Percentiles rank a stretch among this genome's conserved stretches.
Evolutionary conservation across 495 filamentous ascomycete genomes (phyloP).

Genomic region (Penicillium ochrochloron): DNA sequence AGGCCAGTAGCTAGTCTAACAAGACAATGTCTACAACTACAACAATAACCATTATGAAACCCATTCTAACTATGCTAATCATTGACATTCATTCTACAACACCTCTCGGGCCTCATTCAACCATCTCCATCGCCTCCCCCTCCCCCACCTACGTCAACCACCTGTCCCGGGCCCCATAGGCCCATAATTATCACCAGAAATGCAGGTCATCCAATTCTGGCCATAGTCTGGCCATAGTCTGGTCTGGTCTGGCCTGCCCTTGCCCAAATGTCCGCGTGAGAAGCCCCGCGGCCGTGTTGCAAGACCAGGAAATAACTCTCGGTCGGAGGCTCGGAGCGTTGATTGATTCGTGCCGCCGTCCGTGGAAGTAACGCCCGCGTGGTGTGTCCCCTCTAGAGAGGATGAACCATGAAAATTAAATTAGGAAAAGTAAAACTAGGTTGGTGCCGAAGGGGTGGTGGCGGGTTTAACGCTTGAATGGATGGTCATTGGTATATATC

Average conservation of each 20-base stretch:
- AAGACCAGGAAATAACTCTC: slow-evolving; percentile 12
- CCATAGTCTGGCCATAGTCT: slow-evolving; percentile 1
- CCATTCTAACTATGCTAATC: neutral
- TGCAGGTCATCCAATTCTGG: neutral
- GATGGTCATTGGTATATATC: too few species aligned
- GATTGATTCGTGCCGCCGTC: slow-evolving; percentile 23
- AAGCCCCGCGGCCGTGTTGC: neutral
- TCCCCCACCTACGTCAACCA: slow-evolving; percentile 7
- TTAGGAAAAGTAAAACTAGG: slow-evolving; percentile 8
- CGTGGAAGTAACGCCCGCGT: slow-evolving; percentile 8
- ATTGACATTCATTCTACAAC: neutral
- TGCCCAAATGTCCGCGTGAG: neutral
- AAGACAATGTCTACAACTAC: neutral
- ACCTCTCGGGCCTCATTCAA: neutral
- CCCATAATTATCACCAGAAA: neutral
- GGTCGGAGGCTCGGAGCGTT: slow-evolving; percentile 25
- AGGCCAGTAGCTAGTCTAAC: neutral
- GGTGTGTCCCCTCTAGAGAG: neutral
- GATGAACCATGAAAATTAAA: neutral
- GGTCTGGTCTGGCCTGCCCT: neutral
- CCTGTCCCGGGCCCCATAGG: neutral
- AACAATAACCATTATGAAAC: neutral
- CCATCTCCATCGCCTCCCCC: neutral
- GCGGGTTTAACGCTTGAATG: neutral
- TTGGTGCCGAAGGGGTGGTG: slow-evolving; percentile 14